phyloP scores from a whole-genome alignment of 176 grass and related monocot species.

The bread wheat (Triticum aestivum) region IWGSC_CS_RefSeq_v2.1 NC_057796.1:103826397-103826896 shows the following conservation, averaged over 20 bases:
- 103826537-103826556: conserved; percentile 2
- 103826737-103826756: not conserved
- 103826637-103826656: not conserved
- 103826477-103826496: conserved; percentile 75
- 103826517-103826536: conserved; percentile 77
- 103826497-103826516: conserved; percentile 64
- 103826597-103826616: conserved; percentile 57
- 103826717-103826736: not conserved
- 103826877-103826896: too few species aligned
- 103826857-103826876: too few species aligned
- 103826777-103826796: too few species aligned
- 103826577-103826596: conserved; percentile 39
- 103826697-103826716: not conserved
- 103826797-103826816: too few species aligned
- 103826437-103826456: conserved; percentile 67
- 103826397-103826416: conserved; percentile 55
- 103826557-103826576: conserved; percentile 40
- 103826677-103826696: conserved; percentile 18
- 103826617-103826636: conserved; percentile 45
- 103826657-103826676: conserved; percentile 13
- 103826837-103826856: too few species aligned
- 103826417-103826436: conserved; percentile 82
- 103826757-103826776: not conserved
- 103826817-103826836: too few species aligned
- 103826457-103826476: conserved; percentile 73